phyloP scores from a whole-genome alignment of 2,329 filamentous ascomycete genomes.

The Ophiocordyceps australis region DNA sequence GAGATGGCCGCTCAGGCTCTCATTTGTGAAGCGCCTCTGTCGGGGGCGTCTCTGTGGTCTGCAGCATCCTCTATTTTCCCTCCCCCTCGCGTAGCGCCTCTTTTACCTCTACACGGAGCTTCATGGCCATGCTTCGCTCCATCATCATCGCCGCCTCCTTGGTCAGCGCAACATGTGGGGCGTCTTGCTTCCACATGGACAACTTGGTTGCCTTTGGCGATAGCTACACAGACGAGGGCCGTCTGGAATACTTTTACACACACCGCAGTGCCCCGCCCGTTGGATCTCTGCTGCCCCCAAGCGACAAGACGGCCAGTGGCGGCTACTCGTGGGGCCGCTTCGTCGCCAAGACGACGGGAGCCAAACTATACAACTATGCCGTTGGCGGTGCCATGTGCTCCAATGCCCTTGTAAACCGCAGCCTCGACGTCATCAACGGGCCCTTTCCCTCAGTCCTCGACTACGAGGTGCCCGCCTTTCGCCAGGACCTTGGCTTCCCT shows the following conservation, averaged over 20 bases:
- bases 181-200: no score
- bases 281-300: slow-evolving; percentile 27
- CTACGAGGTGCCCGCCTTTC: slow-evolving; percentile 40
- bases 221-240: slow-evolving; percentile 58
- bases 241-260: slow-evolving; percentile 45
- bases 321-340: slow-evolving; percentile 53
- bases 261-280: slow-evolving; percentile 42
- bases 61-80: no score
- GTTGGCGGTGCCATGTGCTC: slow-evolving; percentile 56
- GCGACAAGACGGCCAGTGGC: slow-evolving; percentile 39
- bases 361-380: slow-evolving; percentile 48
- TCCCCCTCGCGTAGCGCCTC: no score
- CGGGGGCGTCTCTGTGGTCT: no score
- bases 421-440: slow-evolving; percentile 26
- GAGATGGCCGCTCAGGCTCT: no score
- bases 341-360: slow-evolving; percentile 38
- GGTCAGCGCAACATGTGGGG: not conserved
- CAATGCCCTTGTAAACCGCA: slow-evolving; percentile 44
- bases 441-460: slow-evolving; percentile 44
- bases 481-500: slow-evolving; percentile 24
- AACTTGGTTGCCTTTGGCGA: slow-evolving; percentile 56
- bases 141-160: not conserved
- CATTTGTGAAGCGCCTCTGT: no score
- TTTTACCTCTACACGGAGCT: not conserved
- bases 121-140: not conserved